Evolutionary conservation across 2,329 filamentous ascomycete genomes (phyloP), one percentile per base, ranked within the genome.

Genomic region (Coleophoma eucalyptorum): DNA sequence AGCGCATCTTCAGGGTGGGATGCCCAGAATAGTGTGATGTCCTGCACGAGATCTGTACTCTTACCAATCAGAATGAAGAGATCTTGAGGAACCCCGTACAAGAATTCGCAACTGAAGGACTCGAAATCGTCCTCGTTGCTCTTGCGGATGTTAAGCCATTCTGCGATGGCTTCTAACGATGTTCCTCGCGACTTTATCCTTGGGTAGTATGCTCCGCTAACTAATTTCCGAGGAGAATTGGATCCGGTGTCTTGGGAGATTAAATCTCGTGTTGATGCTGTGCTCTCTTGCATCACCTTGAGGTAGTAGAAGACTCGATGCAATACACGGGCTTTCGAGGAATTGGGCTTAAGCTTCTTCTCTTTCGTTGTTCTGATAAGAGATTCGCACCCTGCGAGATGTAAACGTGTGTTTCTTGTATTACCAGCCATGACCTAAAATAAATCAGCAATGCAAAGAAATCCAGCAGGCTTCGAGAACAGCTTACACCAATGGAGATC

Each of bases 71-170:
- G 19, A 12, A 15, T 44, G 42, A 44, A 31, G 11, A 44, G 42
- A 26, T 44, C 42, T 44, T 44, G 42, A 16, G 42, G 42, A 26
- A 44, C 42, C 8, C 42, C 42, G 42, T 44, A 44, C 11, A 44
- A 3, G 15, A 44, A 44, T 31, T 44, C 42, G 19, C 7, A 44
- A 13, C 18, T 13, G 13, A 44, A 44, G 19, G 42, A 44, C 8
- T 44, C 42, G 10, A 26, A 26, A 21, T 44, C 42, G 4, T n/a
- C 31, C 26, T 44, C 42, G n/a, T 21, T 7, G 19, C 18, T 21
- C n/a, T 26, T 44, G 8, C 13, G 13, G n/a, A 44, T 44, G 4
- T n/a, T 16, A 5, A 44, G 42, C 42, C 42, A 44, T 12, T 44
- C 20, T 44, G 42, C 19, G 4, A 44, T 26, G 20, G 20, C 18